phyloP scores from a whole-genome alignment of 306 rosid genomes.

The Ochetophila trinervis region DNA sequence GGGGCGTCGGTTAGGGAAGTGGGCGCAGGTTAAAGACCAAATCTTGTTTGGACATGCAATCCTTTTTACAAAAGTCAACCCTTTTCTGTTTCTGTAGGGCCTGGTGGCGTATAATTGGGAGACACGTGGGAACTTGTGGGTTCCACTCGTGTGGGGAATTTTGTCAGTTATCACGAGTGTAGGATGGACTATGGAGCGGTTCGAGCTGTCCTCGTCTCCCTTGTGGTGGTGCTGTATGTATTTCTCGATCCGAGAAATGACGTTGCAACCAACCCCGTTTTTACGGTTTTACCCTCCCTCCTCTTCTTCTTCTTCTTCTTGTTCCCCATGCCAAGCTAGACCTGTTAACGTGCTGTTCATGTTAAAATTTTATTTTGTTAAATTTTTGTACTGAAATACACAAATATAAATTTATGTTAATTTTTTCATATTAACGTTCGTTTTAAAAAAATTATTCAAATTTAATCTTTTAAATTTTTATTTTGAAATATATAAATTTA shows the following conservation, averaged over 20 bases:
- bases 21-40: constrained; percentile 26
- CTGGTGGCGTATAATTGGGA: neutral
- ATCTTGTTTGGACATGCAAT: constrained; percentile 8
- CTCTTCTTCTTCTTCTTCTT: no score
- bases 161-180: constrained; percentile 26
- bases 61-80: constrained; percentile 39
- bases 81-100: neutral
- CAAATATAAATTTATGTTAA: no score
- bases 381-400: no score
- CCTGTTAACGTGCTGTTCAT: no score
- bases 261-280: constrained; percentile 2
- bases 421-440: no score
- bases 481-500: no score
- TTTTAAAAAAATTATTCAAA: no score
- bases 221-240: neutral
- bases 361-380: no score
- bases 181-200: constrained; percentile 10
- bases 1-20: constrained; percentile 41
- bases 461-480: no score
- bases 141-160: constrained; percentile 4
- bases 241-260: constrained; percentile 5
- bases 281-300: neutral
- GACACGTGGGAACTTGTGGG: constrained; percentile 7
- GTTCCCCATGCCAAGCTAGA: no score
- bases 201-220: constrained; percentile 18